These are phyloP conservation scores for Rosa hybrid DNA, from an alignment of 331 rosid species.

Conservation along the genomic window DNA sequence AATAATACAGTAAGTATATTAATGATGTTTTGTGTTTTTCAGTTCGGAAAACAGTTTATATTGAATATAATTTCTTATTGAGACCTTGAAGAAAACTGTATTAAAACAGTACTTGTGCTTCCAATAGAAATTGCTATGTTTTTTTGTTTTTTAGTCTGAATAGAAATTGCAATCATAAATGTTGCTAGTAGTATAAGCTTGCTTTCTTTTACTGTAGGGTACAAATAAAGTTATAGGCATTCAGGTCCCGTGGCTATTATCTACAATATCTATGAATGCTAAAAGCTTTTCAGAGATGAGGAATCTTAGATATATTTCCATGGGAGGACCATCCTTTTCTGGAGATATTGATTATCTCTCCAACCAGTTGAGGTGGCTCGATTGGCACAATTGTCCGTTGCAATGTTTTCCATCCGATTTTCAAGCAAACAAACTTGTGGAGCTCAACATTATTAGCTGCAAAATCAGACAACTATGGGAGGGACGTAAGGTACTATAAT, in stretches of 20 bases:
- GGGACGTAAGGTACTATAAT: constrained; percentile 12
- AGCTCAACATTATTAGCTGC: background rate
- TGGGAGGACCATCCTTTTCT: background rate
- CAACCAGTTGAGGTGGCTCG: constrained; percentile 9
- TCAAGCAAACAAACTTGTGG: constrained; percentile 1
- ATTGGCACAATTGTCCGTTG: constrained; percentile 18
- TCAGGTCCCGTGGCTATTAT: background rate
- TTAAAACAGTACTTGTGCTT: too few relatives aligned
- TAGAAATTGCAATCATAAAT: background rate
- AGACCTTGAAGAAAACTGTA: background rate
- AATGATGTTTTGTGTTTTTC: too few relatives aligned
- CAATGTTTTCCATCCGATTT: constrained; percentile 5
- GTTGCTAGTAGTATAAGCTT: too few relatives aligned
- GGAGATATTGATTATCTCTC: constrained; percentile 12
- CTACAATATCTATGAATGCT: constrained; percentile 9
- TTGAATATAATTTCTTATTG: too few relatives aligned
- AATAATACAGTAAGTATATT: background rate
- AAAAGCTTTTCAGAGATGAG: constrained; percentile 11
- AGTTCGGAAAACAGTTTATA: too few relatives aligned
- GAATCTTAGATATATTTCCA: background rate
- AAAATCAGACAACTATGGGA: background rate
- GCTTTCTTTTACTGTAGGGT: background rate
- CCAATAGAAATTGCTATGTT: too few relatives aligned
- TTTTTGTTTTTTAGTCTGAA: too few relatives aligned
- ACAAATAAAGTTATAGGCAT: constrained; percentile 12